Evolutionary conservation across 2,329 filamentous ascomycete genomes (phyloP).

Genomic region (Claviceps quebecensis): DNA sequence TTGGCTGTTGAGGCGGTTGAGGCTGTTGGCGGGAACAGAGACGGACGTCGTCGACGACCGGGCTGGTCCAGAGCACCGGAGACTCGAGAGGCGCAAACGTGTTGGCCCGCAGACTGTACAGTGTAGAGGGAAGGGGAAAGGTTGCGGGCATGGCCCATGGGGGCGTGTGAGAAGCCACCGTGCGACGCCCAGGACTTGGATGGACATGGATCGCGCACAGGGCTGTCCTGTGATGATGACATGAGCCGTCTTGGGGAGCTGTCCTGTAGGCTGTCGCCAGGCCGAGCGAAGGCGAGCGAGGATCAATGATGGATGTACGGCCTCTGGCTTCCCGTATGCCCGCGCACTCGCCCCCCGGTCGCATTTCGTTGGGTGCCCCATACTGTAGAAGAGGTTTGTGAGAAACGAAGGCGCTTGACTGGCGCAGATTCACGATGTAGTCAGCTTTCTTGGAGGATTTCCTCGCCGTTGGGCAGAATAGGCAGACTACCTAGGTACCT

Average conservation of each 20-base stretch:
- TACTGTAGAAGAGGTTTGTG: not conserved
- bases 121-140: not conserved
- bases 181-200: not conserved
- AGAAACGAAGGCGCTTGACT: not conserved
- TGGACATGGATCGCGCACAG: not conserved
- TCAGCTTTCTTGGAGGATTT: not conserved
- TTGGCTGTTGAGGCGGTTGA: not conserved
- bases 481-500: too few species aligned
- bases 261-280: not conserved
- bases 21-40: not conserved
- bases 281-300: not conserved
- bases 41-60: not conserved
- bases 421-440: not conserved
- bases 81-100: not conserved
- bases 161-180: not conserved
- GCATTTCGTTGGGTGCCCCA: not conserved
- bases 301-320: not conserved
- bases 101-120: not conserved
- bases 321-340: not conserved
- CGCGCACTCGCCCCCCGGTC: not conserved
- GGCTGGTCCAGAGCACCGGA: not conserved
- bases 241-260: constrained; percentile 2
- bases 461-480: too few species aligned
- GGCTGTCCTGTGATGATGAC: constrained; percentile 4
- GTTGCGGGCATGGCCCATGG: not conserved